Evolutionary conservation across 108 stramenopile genomes (phyloP).

Genomic region (Nitzschia sp.): DNA sequence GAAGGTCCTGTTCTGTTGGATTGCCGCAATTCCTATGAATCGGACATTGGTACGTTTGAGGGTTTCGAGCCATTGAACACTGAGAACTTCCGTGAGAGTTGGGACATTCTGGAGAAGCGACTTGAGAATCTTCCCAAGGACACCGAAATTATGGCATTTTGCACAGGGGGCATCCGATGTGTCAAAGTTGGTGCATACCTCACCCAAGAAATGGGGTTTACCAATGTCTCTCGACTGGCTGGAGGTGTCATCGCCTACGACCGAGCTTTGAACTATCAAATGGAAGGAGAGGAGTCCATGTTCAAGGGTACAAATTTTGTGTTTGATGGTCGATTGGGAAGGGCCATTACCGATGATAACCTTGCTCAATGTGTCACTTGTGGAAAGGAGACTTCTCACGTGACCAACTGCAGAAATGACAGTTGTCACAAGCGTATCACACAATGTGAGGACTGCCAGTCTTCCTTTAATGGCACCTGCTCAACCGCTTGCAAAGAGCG

Average conservation of each 20-base stretch:
- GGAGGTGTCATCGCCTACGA: constrained; percentile 95
- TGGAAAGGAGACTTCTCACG: constrained; percentile 78
- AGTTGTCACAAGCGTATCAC: constrained; percentile 90
- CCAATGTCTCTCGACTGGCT: constrained; percentile 87
- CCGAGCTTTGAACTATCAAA: constrained; percentile 66
- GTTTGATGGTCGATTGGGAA: constrained; percentile 94
- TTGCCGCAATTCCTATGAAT: constrained; percentile 91
- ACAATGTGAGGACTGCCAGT: constrained; percentile 81
- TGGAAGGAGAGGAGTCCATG: constrained; percentile 66
- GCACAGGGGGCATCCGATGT: constrained; percentile 83
- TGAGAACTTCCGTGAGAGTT: constrained; percentile 88
- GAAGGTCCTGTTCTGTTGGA: constrained; percentile 66
- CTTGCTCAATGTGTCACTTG: constrained; percentile 86
- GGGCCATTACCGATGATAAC: constrained; percentile 87
- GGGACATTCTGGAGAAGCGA: constrained; percentile 80
- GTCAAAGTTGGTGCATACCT: constrained; percentile 93
- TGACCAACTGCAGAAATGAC: constrained; percentile 87
- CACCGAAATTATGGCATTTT: constrained; percentile 91
- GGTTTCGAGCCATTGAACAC: constrained; percentile 86
- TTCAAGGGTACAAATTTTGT: constrained; percentile 96
- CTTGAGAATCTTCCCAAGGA: constrained; percentile 82
- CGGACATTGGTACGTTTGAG: constrained; percentile 89
- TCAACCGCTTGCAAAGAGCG: constrained; percentile 74
- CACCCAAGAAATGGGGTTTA: constrained; percentile 92
- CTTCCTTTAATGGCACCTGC: constrained; percentile 75